Base-by-base conservation (phyloP, 768 basidiomycete species). In the Mycena polygramma region DNA sequence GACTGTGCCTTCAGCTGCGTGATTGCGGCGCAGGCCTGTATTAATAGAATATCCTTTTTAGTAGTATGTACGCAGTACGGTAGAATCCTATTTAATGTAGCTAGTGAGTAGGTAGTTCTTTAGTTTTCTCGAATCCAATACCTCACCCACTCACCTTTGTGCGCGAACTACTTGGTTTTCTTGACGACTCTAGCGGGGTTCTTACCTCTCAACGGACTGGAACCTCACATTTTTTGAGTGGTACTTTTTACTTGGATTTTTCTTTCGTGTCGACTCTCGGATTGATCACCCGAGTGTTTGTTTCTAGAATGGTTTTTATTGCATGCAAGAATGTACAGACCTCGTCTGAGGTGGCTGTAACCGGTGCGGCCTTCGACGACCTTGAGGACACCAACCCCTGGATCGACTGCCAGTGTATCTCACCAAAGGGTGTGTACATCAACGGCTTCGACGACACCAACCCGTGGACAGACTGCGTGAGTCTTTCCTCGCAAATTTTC, bases 91-190 rank as follows among this genome's bases (percentile, higher is more conserved):
- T 30, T 30, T 30, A 30, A 30, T 30, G 30, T 30, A 30, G 30
- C 30, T 30, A 30, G 30, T 30, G 30, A 30, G 30, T 30, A 30
- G 30, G 30, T 30, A 30, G 30, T 30, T 52, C 51, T 26, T 52
- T 52, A 52, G 51, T 36, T 37, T 55, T 55, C 54, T 55, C 9
- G 36, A 55, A 55, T 55, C 54, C 36, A n/a, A 55, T 37, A 36
- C 54, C 20, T 36, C 54, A 55, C n/a, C 36, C 54, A 55, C 54
- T 55, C 54, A 55, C 54, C 54, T 55, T 36, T 14, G 54, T 37
- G 20, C 37, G 36, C 36, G 37, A 11, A 39, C 13, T 7, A 55
- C 30, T 30, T 55, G 7, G 35, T 15, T 39, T n/a, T 55, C n/a
- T 55, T 37, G 54, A 39, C 36, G 35, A n/a, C 37, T n/a, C 37